Conservation (phyloP, 2,329 filamentous ascomycete genomes). For the Polytolypa hystricis region DNA sequence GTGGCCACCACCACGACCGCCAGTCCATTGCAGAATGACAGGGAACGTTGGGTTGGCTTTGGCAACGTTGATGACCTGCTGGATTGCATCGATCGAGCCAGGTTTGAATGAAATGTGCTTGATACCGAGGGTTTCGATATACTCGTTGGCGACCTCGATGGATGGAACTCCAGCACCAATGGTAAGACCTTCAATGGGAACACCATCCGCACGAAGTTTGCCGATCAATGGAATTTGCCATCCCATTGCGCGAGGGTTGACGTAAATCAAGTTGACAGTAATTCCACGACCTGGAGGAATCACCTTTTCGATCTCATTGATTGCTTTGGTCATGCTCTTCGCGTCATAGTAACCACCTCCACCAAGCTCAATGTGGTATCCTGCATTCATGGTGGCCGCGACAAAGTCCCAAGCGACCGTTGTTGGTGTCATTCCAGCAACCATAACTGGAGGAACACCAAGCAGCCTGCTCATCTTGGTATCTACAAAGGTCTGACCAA, state of each 20-base stretch:
- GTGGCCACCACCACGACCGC: conserved; percentile 84
- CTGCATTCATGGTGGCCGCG: conserved; percentile 82
- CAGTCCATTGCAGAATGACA: conserved; percentile 90
- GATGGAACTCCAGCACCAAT: conserved; percentile 91
- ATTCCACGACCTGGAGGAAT: conserved; percentile 82
- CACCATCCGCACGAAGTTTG: conserved; percentile 68
- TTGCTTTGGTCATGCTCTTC: conserved; percentile 69
- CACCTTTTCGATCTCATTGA: conserved; percentile 71
- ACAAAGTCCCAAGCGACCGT: conserved; percentile 90
- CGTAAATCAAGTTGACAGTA: conserved; percentile 81
- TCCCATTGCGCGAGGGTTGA: conserved; percentile 76
- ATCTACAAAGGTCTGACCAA: conserved; percentile 82
- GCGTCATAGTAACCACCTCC: conserved; percentile 83
- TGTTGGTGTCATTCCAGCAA: conserved; percentile 86
- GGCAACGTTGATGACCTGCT: conserved; percentile 82
- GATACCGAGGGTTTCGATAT: conserved; percentile 82
- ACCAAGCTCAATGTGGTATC: conserved; percentile 85
- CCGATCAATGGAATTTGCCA: conserved; percentile 86
- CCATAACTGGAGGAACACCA: conserved; percentile 75
- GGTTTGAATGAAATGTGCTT: conserved; percentile 95
- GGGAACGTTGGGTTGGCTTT: conserved; percentile 90
- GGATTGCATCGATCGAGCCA: conserved; percentile 77
- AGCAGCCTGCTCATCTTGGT: conserved; percentile 90
- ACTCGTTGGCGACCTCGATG: conserved; percentile 84
- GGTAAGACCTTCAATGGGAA: conserved; percentile 83